Conservation (phyloP, 2,329 filamentous ascomycete genomes). For the Ophiostoma angusticollis region DNA sequence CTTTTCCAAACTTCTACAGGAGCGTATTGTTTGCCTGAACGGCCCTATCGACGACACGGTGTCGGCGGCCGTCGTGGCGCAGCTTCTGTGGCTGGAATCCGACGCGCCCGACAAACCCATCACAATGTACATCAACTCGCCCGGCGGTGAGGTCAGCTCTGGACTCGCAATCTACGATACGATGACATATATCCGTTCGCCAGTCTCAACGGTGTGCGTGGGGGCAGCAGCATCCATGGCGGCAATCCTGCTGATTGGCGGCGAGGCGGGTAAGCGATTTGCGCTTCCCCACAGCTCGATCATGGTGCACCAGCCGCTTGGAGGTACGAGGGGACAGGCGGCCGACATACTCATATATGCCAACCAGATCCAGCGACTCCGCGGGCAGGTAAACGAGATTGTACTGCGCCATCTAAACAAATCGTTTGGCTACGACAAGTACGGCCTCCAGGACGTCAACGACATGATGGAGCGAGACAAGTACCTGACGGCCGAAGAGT, state of each 20-base stretch:
- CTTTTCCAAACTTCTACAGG: constrained; percentile 71
- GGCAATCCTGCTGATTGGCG: constrained; percentile 73
- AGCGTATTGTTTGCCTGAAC: constrained; percentile 90
- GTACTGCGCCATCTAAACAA: constrained; percentile 78
- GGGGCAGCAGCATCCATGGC: constrained; percentile 95
- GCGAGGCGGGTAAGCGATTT: constrained; percentile 71
- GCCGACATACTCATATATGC: constrained; percentile 92
- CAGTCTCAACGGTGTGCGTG: constrained; percentile 88
- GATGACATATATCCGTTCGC: constrained; percentile 90
- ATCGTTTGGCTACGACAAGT: constrained; percentile 59
- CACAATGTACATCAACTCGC: constrained; percentile 95
- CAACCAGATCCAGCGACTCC: constrained; percentile 83
- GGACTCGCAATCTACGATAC: constrained; percentile 92
- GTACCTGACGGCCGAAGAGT: constrained; percentile 81
- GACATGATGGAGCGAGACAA: constrained; percentile 95
- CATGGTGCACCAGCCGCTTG: constrained; percentile 94
- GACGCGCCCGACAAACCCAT: constrained; percentile 92
- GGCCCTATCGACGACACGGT: constrained; percentile 81
- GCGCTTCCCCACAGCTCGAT: constrained; percentile 87
- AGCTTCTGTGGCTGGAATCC: constrained; percentile 94
- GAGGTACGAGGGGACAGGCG: constrained; percentile 52
- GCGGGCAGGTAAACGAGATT: constrained; percentile 78
- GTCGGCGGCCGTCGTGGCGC: constrained; percentile 88
- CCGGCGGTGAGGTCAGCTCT: constrained; percentile 83
- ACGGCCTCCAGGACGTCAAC: constrained; percentile 71